Conservation (phyloP, 257 asterid species). For the Petrea volubilis region DNA sequence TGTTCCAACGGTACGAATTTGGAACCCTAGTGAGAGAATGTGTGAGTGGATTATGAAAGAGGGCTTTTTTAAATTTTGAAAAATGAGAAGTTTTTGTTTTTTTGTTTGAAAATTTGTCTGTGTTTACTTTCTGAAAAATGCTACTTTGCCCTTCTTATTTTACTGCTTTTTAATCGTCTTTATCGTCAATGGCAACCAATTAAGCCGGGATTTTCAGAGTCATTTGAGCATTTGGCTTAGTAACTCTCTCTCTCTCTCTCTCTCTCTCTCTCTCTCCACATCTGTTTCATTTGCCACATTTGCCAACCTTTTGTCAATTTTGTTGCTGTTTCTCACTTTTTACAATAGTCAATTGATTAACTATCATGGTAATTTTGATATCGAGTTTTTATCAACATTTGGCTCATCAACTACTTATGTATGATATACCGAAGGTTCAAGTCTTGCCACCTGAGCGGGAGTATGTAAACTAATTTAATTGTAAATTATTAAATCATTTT, state of each 20-base stretch:
- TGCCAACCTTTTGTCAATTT: no score
- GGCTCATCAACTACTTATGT: no score
- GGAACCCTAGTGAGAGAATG: conserved; percentile 48
- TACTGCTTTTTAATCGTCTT: conserved; percentile 1
- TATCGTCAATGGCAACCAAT: conserved; percentile 20
- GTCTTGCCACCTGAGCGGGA: no score
- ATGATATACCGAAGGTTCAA: no score
- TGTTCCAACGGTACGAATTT: conserved; percentile 19
- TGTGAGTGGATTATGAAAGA: conserved; percentile 22
- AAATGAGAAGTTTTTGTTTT: conserved; percentile 31
- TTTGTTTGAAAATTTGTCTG: background rate
- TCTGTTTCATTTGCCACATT: background rate
- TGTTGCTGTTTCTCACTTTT: no score
- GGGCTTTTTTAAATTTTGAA: conserved; percentile 40
- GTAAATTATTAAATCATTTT: no score
- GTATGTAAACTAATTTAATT: no score
- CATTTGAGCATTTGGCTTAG: background rate
- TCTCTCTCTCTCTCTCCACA: background rate
- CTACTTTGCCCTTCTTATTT: background rate
- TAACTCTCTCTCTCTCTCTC: background rate
- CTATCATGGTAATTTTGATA: no score
- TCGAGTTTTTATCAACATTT: no score
- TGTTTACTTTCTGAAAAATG: background rate
- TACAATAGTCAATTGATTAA: no score
- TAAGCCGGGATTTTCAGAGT: background rate